Conservation (phyloP, 164 flowering plant species). For the Protea cynaroides region DNA sequence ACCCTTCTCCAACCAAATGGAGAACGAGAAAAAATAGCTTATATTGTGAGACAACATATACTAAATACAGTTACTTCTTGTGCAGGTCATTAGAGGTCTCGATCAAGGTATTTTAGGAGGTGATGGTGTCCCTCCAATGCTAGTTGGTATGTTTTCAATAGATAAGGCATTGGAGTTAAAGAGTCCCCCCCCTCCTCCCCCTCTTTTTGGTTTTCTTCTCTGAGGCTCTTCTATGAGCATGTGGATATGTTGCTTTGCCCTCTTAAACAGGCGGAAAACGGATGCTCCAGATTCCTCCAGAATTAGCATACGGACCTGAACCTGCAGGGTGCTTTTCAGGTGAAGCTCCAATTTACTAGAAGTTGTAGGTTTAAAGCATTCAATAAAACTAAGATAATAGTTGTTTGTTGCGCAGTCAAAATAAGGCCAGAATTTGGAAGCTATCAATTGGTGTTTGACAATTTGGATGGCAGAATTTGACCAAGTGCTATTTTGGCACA, state of each 20-base stretch:
- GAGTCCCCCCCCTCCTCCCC: too few species aligned
- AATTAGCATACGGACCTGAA: conserved; percentile 91
- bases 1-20: too few species aligned
- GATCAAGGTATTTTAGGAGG: conserved; percentile 93
- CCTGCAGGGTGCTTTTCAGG: conserved; percentile 98
- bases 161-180: neutral
- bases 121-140: conserved; percentile 91
- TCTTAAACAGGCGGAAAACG: conserved; percentile 76
- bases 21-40: too few species aligned
- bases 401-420: neutral
- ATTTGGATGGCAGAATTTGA: too few species aligned
- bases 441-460: neutral
- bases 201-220: too few species aligned
- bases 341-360: conserved; percentile 11
- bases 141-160: conserved; percentile 41
- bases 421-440: neutral
- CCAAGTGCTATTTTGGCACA: too few species aligned
- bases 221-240: neutral
- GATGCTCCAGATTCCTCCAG: conserved; percentile 80
- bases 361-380: too few species aligned
- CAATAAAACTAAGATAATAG: neutral
- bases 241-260: neutral
- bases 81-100: conserved; percentile 70
- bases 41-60: neutral
- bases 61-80: neutral